phyloP scores from a whole-genome alignment of 345 rosid species.

The Fremontodendron californicum region DNA sequence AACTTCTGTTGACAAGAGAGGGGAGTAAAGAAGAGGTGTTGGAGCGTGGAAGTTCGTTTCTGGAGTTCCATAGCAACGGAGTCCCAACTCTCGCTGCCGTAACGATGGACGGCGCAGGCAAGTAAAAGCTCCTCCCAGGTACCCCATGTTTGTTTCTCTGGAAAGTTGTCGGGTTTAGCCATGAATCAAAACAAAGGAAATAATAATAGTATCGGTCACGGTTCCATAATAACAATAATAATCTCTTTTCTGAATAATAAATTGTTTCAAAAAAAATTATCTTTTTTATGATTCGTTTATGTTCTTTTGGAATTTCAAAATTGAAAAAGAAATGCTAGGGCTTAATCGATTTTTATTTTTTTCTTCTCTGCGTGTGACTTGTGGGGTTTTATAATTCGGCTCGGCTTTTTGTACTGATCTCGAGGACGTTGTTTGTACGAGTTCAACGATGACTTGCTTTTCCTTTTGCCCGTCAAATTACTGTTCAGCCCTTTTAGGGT shows the following conservation, averaged over 20 bases:
- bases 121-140: slow-evolving; percentile 78
- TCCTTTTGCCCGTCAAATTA: neutral
- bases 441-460: neutral
- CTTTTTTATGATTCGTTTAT: neutral
- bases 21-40: slow-evolving; percentile 38
- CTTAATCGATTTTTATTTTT: neutral
- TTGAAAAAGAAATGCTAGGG: neutral
- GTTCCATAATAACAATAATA: neutral
- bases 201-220: neutral
- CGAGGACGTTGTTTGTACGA: neutral
- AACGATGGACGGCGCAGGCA: slow-evolving; percentile 79
- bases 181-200: neutral
- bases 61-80: slow-evolving; percentile 68
- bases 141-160: slow-evolving; percentile 48
- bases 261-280: neutral
- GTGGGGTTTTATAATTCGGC: neutral
- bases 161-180: neutral
- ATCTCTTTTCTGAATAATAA: neutral
- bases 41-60: slow-evolving; percentile 18
- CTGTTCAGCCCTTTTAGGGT: neutral
- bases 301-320: neutral
- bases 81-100: slow-evolving; percentile 70
- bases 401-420: neutral
- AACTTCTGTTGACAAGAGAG: slow-evolving; percentile 57
- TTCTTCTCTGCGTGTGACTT: neutral